Percentiles rank a stretch among this genome's conserved stretches.
phyloP scores from a whole-genome alignment of 345 rosid genomes.

The Salix koriyanagi region DNA sequence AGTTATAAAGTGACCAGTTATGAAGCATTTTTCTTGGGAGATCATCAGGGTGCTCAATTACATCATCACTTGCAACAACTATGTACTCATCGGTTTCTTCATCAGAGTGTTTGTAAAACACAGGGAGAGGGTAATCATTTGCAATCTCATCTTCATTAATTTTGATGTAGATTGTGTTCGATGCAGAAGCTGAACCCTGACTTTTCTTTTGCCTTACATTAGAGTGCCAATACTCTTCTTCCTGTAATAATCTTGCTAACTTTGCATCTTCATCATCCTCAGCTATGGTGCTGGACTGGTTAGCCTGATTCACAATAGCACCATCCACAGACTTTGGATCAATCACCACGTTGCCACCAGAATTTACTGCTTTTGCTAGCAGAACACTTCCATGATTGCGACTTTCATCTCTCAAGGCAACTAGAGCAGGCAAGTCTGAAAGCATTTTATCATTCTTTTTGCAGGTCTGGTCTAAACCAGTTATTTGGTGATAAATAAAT shows the following conservation, averaged over 20 bases:
- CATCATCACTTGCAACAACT: conserved; percentile 40
- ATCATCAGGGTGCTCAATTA: conserved; percentile 32
- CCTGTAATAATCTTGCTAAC: conserved; percentile 60
- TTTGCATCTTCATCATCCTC: conserved; percentile 65
- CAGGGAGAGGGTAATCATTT: conserved; percentile 82
- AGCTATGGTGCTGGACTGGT: conserved; percentile 13
- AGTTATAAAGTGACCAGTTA: conserved; percentile 83
- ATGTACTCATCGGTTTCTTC: conserved; percentile 71
- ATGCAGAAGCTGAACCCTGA: conserved; percentile 35
- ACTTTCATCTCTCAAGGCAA: conserved; percentile 20
- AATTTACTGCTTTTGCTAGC: conserved; percentile 1
- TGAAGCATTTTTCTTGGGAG: conserved; percentile 71
- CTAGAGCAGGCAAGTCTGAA: conserved; percentile 17
- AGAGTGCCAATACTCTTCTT: conserved; percentile 66
- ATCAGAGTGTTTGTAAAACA: conserved; percentile 45
- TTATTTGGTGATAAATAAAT: conserved; percentile 24
- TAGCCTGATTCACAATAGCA: conserved; percentile 16
- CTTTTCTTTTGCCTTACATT: conserved; percentile 44
- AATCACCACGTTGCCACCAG: conserved; percentile 27
- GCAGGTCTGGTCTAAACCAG: conserved; percentile 23
- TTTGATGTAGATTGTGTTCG: conserved; percentile 54
- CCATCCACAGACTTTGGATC: conserved; percentile 13
- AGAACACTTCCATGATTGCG: conserved; percentile 9
- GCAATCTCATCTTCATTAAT: conserved; percentile 86
- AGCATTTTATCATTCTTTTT: conserved; percentile 18